A percentile compares a stretch with the other conserved stretches of the same genome.
These are phyloP conservation scores for Penicillium sp. DNA, from an alignment of 2,329 filamentous ascomycete genomes.

Conservation along the genomic window DNA sequence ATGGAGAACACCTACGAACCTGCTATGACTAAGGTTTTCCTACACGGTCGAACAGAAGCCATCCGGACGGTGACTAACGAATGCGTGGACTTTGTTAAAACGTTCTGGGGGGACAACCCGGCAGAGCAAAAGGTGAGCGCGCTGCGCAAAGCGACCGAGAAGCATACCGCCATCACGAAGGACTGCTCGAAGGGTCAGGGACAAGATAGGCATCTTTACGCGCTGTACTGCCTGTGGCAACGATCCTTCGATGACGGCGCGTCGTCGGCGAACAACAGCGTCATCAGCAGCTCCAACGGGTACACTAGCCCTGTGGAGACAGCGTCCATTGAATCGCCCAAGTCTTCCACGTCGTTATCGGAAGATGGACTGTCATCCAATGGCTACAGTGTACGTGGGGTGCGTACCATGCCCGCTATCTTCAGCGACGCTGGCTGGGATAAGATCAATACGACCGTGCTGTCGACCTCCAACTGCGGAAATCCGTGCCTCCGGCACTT, in stretches of 20 bases:
- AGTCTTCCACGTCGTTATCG: constrained; percentile 35
- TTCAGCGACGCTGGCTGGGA: constrained; percentile 91
- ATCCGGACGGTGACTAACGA: constrained; percentile 77
- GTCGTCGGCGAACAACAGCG: too few relatives aligned
- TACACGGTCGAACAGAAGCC: constrained; percentile 90
- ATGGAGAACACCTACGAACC: constrained; percentile 95
- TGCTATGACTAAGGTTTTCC: constrained; percentile 91
- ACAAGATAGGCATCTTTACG: constrained; percentile 86
- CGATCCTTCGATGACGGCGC: constrained; percentile 64
- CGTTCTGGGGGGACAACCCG: constrained; percentile 88
- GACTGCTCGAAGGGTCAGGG: constrained; percentile 84
- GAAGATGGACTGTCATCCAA: too few relatives aligned
- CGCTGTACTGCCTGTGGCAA: constrained; percentile 91
- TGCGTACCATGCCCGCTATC: constrained; percentile 64
- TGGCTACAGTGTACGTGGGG: too few relatives aligned
- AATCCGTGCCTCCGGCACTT: constrained; percentile 92
- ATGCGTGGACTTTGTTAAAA: constrained; percentile 77
- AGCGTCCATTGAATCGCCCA: too few relatives aligned
- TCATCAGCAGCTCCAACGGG: too few relatives aligned
- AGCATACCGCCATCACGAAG: constrained; percentile 68
- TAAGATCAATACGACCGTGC: constrained; percentile 83
- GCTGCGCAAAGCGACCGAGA: constrained; percentile 70
- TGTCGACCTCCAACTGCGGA: constrained; percentile 97
- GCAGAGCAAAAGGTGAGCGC: constrained; percentile 75
- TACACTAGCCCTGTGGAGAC: too few relatives aligned